Conservation (phyloP, 176 grass and related monocot species). For the Oryza meyeriana region DNA sequence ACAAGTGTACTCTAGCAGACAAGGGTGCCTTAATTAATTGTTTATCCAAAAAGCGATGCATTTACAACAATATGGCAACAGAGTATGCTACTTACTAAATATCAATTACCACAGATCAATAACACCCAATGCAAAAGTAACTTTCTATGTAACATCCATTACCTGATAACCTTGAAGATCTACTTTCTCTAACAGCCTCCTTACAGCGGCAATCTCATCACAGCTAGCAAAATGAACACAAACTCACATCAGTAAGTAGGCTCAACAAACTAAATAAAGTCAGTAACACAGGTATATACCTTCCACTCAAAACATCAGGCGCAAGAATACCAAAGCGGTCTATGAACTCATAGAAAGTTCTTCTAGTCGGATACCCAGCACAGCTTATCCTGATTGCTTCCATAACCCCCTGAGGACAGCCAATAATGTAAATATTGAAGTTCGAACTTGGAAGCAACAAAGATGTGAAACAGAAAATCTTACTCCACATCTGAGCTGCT, state of each 20-base stretch:
- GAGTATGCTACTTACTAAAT: not conserved
- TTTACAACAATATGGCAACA: not conserved
- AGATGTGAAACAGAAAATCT: slow-evolving; percentile 39
- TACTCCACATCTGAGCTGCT: slow-evolving; percentile 98
- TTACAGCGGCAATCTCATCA: slow-evolving; percentile 77
- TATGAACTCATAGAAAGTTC: slow-evolving; percentile 85
- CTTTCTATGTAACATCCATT: slow-evolving; percentile 22
- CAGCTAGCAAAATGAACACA: slow-evolving; percentile 51
- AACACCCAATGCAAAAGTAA: slow-evolving; percentile 2
- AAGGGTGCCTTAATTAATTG: not conserved
- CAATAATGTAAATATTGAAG: slow-evolving; percentile 37
- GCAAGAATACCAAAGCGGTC: slow-evolving; percentile 97
- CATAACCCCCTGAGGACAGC: slow-evolving; percentile 79
- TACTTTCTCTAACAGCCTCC: slow-evolving; percentile 71
- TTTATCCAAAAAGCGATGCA: not conserved
- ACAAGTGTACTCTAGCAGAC: not conserved
- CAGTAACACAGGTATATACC: slow-evolving; percentile 44
- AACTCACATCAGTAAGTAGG: slow-evolving; percentile 22
- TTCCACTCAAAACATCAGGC: slow-evolving; percentile 80
- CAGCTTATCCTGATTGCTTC: slow-evolving; percentile 98
- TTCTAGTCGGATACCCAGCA: slow-evolving; percentile 96
- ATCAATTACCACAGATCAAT: slow-evolving; percentile 14
- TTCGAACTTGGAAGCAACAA: slow-evolving; percentile 24
- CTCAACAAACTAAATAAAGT: slow-evolving; percentile 23
- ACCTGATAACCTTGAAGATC: slow-evolving; percentile 94